phyloP scores from a whole-genome alignment of 2,329 filamentous ascomycete species.

The Sordariomycetes sp. region DNA sequence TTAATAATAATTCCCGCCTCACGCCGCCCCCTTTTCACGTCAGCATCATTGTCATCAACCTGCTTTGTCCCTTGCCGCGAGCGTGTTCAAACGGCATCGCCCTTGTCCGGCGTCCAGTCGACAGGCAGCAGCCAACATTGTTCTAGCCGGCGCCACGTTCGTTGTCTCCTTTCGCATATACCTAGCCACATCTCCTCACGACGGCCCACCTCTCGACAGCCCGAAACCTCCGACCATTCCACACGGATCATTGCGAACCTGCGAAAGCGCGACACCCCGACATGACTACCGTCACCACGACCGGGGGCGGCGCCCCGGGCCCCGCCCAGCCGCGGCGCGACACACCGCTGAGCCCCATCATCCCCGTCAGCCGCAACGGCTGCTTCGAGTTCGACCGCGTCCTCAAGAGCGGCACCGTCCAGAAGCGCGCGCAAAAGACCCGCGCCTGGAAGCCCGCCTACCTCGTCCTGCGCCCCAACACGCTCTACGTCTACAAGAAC shows the following conservation, averaged over 20 bases:
- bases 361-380: conserved; percentile 85
- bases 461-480: conserved; percentile 79
- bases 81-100: neutral
- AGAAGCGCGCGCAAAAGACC: conserved; percentile 85
- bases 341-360: conserved; percentile 22
- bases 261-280: neutral
- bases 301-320: neutral
- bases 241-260: neutral
- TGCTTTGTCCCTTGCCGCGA: neutral
- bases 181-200: neutral
- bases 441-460: conserved; percentile 90
- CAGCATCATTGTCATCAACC: neutral
- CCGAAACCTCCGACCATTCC: neutral
- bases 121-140: neutral
- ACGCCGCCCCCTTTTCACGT: neutral
- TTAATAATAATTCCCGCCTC: neutral
- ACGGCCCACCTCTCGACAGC: neutral
- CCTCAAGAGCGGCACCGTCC: conserved; percentile 74
- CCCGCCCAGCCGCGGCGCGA: neutral
- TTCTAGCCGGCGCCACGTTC: neutral
- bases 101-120: neutral
- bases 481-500: conserved; percentile 87
- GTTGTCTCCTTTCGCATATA: neutral
- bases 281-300: conserved; percentile 3
- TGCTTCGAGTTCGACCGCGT: conserved; percentile 94